phyloP scores from a whole-genome alignment of 83 land plant genomes.

The Picea abies region DNA sequence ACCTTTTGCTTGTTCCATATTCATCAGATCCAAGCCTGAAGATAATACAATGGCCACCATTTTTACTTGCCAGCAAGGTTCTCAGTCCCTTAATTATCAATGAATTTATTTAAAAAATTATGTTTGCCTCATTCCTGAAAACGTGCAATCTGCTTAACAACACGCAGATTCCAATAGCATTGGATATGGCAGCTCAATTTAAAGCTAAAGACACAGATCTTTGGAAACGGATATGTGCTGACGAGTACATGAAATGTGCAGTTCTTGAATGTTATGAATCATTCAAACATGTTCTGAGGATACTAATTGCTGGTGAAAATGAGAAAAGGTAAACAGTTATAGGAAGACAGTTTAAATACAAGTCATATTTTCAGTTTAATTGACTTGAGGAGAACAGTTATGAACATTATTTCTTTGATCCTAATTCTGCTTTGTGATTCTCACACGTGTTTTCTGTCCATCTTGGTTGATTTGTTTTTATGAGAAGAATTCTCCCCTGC shows the following conservation, averaged over 20 bases:
- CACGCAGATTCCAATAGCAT: conserved; percentile 85
- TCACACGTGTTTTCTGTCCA: not conserved
- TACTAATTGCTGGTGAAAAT: too few species aligned
- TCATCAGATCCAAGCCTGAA: conserved; percentile 76
- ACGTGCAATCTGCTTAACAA: not conserved
- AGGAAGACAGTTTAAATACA: too few species aligned
- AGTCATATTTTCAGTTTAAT: too few species aligned
- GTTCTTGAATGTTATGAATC: conserved; percentile 91
- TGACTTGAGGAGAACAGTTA: too few species aligned
- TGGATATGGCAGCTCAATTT: conserved; percentile 89
- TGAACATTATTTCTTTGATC: not conserved
- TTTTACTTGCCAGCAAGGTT: conserved; percentile 97
- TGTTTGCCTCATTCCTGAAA: not conserved
- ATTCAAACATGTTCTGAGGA: conserved; percentile 57
- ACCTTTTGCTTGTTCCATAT: conserved; percentile 82
- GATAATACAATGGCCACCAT: conserved; percentile 89
- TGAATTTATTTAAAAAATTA: not conserved
- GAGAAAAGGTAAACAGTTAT: too few species aligned
- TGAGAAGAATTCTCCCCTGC: too few species aligned
- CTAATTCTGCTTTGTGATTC: not conserved
- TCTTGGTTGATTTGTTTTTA: not conserved
- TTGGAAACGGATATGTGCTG: conserved; percentile 83
- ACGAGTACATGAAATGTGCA: conserved; percentile 94
- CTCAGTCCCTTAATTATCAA: not conserved
- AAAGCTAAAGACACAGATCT: conserved; percentile 76